Conservation (phyloP, 768 basidiomycete genomes). For the Mycena crocata region DNA sequence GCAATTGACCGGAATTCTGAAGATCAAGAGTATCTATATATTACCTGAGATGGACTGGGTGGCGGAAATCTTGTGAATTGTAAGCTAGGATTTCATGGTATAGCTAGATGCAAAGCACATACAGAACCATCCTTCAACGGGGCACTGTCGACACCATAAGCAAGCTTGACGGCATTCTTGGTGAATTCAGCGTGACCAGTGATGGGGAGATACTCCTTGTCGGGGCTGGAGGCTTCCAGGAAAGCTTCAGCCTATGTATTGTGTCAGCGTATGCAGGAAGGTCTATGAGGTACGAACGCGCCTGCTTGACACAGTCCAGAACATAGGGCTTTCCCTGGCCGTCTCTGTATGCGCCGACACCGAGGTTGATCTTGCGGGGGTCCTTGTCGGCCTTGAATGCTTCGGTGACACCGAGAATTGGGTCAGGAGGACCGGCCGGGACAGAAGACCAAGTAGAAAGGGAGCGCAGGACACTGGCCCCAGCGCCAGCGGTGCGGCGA, state of each 20-base stretch:
- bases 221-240: conserved; percentile 70
- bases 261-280: background rate
- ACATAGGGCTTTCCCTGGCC: conserved; percentile 96
- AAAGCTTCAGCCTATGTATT: conserved; percentile 79
- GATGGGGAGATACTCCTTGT: conserved; percentile 98
- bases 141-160: conserved; percentile 85
- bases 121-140: conserved; percentile 81
- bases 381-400: conserved; percentile 97
- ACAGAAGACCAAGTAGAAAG: conserved; percentile 86
- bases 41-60: conserved; percentile 98
- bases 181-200: conserved; percentile 91
- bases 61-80: conserved; percentile 70
- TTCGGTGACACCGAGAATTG: conserved; percentile 93
- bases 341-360: conserved; percentile 97
- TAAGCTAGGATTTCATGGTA: conserved; percentile 26
- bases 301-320: conserved; percentile 89
- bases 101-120: conserved; percentile 58
- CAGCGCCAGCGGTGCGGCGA: conserved; percentile 59
- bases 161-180: conserved; percentile 87
- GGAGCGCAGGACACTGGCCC: conserved; percentile 52
- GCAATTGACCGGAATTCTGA: too few relatives aligned
- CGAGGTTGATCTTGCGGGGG: conserved; percentile 95
- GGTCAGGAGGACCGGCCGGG: conserved; percentile 90
- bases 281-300: conserved; percentile 10
- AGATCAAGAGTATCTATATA: too few relatives aligned